Evolutionary conservation across 2,329 filamentous ascomycete species (phyloP).

Genomic region (Phaeoacremonium minimum): DNA sequence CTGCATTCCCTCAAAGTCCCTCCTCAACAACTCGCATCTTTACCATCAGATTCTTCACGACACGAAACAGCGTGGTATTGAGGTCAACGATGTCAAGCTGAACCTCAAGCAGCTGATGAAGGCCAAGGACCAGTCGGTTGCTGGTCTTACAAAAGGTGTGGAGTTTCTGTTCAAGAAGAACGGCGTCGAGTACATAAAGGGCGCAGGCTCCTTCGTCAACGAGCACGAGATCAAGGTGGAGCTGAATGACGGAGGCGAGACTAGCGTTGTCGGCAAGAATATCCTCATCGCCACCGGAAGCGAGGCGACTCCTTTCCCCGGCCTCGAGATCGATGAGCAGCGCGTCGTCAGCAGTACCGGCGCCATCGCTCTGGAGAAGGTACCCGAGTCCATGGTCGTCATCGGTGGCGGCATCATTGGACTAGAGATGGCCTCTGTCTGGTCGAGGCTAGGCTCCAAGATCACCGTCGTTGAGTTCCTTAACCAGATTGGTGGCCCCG

Average conservation of each 20-base stretch:
- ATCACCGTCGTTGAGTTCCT: conserved; percentile 98
- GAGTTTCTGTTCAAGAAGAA: conserved; percentile 99
- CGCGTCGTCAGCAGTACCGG: conserved; percentile 95
- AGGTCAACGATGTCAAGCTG: conserved; percentile 94
- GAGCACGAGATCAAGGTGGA: conserved; percentile 90
- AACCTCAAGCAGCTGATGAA: conserved; percentile 97
- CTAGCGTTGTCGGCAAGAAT: conserved; percentile 85
- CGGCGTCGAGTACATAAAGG: conserved; percentile 96
- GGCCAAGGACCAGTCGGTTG: conserved; percentile 90
- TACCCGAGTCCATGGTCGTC: conserved; percentile 94
- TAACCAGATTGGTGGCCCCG: conserved; percentile 91
- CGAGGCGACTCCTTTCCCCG: conserved; percentile 94
- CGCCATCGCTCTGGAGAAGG: conserved; percentile 81
- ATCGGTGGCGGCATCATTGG: conserved; percentile 99
- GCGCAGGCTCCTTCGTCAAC: conserved; percentile 79
- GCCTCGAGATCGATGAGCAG: conserved; percentile 94
- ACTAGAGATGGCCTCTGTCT: conserved; percentile 96
- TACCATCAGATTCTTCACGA: conserved; percentile 98
- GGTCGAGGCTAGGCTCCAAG: conserved; percentile 88
- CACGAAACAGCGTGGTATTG: conserved; percentile 94
- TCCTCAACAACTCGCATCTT: conserved; percentile 98
- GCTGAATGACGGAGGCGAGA: conserved; percentile 87
- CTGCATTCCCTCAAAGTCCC: conserved; percentile 98
- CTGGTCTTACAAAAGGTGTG: conserved; percentile 88
- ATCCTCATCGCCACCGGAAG: conserved; percentile 96